Conservation (phyloP, 2,329 filamentous ascomycete species). For the Capronia americana region DNA sequence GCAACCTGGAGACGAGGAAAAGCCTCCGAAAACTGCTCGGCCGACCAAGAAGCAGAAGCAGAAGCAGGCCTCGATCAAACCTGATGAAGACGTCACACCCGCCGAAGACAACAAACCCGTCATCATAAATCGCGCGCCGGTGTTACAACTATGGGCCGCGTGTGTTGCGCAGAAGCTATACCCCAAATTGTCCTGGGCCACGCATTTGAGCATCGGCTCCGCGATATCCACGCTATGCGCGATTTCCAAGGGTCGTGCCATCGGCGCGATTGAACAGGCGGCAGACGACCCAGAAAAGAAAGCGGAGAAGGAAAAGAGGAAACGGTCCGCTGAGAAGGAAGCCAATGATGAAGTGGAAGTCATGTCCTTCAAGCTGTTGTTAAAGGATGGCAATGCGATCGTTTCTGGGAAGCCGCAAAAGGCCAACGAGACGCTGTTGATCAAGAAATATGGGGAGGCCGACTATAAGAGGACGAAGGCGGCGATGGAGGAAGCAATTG, state of each 20-base stretch:
- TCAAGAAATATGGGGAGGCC: slow-evolving; percentile 28
- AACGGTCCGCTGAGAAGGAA: slow-evolving; percentile 15
- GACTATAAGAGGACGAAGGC: slow-evolving; percentile 18
- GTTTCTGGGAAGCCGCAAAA: slow-evolving; percentile 32
- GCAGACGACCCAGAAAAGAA: slow-evolving; percentile 25
- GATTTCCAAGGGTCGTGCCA: slow-evolving; percentile 35
- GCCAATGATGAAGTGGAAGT: slow-evolving; percentile 31
- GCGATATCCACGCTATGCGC: slow-evolving; percentile 35
- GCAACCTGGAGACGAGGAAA: background rate
- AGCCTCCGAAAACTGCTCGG: background rate
- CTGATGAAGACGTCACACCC: slow-evolving; percentile 12
- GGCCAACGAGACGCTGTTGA: slow-evolving; percentile 28
- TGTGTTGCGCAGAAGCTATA: slow-evolving; percentile 33
- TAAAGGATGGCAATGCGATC: slow-evolving; percentile 30
- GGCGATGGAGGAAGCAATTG: slow-evolving; percentile 31
- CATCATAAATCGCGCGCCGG: slow-evolving; percentile 36
- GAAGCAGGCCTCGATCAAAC: slow-evolving; percentile 12
- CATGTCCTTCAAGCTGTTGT: slow-evolving; percentile 33
- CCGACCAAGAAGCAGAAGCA: slow-evolving; percentile 17
- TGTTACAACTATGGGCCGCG: slow-evolving; percentile 36
- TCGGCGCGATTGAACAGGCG: slow-evolving; percentile 29
- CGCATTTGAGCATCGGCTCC: slow-evolving; percentile 31
- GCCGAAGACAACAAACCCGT: slow-evolving; percentile 27
- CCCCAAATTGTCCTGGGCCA: slow-evolving; percentile 29
- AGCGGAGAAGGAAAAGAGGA: slow-evolving; percentile 28